Conservation (phyloP, 108 stramenopile species). For the Mayamaea pseudoterrestris region DNA sequence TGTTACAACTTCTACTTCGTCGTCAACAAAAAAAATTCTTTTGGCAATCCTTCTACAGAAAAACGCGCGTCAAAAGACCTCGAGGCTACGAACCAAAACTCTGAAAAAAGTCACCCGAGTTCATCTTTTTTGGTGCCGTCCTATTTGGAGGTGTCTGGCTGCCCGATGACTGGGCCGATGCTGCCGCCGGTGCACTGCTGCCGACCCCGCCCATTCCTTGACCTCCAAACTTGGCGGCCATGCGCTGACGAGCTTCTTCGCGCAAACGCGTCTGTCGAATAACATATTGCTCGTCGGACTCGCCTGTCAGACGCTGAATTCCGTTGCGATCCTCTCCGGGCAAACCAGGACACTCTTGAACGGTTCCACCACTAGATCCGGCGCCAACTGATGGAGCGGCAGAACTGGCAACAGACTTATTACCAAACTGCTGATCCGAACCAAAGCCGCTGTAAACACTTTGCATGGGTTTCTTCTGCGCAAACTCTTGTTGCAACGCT, state of each 20-base stretch:
- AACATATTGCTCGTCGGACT: slow-evolving; percentile 86
- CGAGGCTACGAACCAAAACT: slow-evolving; percentile 74
- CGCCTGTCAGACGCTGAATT: slow-evolving; percentile 77
- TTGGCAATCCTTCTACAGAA: no score
- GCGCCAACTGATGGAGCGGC: not conserved
- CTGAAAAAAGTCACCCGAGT: slow-evolving; percentile 68
- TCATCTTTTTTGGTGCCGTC: slow-evolving; percentile 6
- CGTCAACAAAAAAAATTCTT: no score
- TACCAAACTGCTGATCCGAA: slow-evolving; percentile 8
- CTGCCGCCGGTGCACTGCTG: not conserved
- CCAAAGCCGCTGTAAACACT: slow-evolving; percentile 78
- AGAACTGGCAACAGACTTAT: not conserved
- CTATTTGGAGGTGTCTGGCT: not conserved
- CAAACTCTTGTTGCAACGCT: slow-evolving; percentile 56
- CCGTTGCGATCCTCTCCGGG: slow-evolving; percentile 80
- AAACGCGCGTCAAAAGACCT: no score
- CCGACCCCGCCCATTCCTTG: slow-evolving; percentile 15
- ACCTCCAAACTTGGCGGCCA: slow-evolving; percentile 81
- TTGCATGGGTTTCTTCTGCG: slow-evolving; percentile 40
- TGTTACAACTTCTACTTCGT: no score
- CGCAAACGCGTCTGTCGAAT: slow-evolving; percentile 72
- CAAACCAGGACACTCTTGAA: slow-evolving; percentile 40
- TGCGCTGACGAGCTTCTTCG: slow-evolving; percentile 74
- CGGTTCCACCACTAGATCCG: not conserved
- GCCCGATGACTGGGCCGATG: slow-evolving; percentile 1